A percentile compares a stretch with the other conserved stretches of the same genome.
phyloP scores from a whole-genome alignment of 2,329 filamentous ascomycete genomes.

The Aureobasidium sp. region DNA sequence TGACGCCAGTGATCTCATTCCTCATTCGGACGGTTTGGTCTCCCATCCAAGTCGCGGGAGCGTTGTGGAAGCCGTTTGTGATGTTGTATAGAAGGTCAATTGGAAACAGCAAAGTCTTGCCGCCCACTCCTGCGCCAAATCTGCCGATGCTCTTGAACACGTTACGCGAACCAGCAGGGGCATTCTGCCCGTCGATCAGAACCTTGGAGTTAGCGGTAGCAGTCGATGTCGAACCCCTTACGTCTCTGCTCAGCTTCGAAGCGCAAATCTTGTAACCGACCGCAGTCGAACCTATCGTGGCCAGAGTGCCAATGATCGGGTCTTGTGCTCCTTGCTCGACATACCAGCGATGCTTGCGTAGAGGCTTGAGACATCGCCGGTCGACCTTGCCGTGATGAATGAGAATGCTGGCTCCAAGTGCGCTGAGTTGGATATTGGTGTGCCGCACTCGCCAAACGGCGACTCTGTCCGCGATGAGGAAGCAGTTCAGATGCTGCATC shows the following conservation, averaged over 20 bases:
- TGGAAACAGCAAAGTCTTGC: not conserved
- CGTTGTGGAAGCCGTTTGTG: constrained; percentile 60
- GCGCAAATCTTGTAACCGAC: not conserved
- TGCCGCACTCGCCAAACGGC: constrained; percentile 65
- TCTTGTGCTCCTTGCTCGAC: not conserved
- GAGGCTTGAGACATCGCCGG: not conserved
- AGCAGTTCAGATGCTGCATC: constrained; percentile 38
- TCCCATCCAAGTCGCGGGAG: constrained; percentile 52
- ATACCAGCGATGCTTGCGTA: not conserved
- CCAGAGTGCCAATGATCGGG: not conserved
- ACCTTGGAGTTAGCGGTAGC: not conserved
- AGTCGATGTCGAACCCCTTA: not conserved
- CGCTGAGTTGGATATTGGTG: constrained; percentile 49
- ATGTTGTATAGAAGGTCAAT: constrained; percentile 25
- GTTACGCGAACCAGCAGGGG: not conserved
- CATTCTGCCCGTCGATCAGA: not conserved
- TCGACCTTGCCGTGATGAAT: not conserved
- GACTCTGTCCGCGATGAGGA: constrained; percentile 53
- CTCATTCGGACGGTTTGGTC: constrained; percentile 52
- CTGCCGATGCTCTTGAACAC: not conserved
- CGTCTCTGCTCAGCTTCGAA: not conserved
- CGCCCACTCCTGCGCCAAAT: not conserved
- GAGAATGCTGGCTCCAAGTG: constrained; percentile 32
- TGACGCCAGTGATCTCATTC: constrained; percentile 54
- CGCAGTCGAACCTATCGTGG: not conserved